Conservation (phyloP, 202 grass and related monocot genomes). For the Saccharum hybrid region DNA sequence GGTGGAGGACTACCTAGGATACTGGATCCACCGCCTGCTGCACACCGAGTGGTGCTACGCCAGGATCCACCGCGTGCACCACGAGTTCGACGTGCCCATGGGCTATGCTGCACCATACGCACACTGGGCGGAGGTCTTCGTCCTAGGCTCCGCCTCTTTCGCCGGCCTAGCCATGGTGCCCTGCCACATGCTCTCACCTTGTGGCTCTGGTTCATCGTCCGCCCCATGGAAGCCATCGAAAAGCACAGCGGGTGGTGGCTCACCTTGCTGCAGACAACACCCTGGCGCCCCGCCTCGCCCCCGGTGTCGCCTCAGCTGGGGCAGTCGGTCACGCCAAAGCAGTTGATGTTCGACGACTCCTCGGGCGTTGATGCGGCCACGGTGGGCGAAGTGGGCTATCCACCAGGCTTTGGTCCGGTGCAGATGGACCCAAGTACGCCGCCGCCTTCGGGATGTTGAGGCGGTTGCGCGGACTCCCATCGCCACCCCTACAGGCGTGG, state of each 20-base stretch:
- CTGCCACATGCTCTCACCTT: slow-evolving; percentile 55
- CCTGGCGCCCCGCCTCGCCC: too few relatives aligned
- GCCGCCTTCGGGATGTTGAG: too few relatives aligned
- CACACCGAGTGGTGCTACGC: slow-evolving; percentile 67
- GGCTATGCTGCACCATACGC: background rate
- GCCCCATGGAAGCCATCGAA: slow-evolving; percentile 62
- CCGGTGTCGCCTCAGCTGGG: too few relatives aligned
- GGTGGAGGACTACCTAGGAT: slow-evolving; percentile 64
- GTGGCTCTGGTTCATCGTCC: slow-evolving; percentile 44
- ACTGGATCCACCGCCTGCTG: slow-evolving; percentile 52
- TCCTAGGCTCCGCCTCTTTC: slow-evolving; percentile 40
- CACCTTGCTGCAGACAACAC: too few relatives aligned
- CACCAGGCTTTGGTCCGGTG: too few relatives aligned
- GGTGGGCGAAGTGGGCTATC: too few relatives aligned
- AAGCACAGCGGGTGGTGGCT: slow-evolving; percentile 44
- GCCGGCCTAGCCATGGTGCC: slow-evolving; percentile 54
- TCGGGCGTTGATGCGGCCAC: too few relatives aligned
- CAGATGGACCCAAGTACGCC: too few relatives aligned
- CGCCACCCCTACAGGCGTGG: too few relatives aligned
- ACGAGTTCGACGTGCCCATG: slow-evolving; percentile 55
- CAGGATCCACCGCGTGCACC: slow-evolving; percentile 66
- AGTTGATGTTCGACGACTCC: too few relatives aligned
- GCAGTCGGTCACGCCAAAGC: too few relatives aligned
- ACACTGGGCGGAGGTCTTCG: slow-evolving; percentile 63
- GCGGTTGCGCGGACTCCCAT: too few relatives aligned